Percentiles rank a stretch among this genome's conserved stretches.
Conservation (phyloP, 257 asterid species). For the Nicotiana benthamiana region DNA sequence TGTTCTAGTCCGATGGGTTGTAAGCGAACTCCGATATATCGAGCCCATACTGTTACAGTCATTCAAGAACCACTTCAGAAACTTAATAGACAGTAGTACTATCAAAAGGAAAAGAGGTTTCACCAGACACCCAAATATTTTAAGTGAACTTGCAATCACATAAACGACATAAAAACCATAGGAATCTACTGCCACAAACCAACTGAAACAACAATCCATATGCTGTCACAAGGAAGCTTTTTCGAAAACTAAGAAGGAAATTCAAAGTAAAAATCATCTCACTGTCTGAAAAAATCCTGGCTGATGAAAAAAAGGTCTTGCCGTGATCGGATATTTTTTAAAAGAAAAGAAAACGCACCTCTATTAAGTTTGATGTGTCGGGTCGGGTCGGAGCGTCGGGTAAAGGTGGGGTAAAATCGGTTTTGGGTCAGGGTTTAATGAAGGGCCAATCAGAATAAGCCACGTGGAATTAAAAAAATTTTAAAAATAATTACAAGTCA, state of each 20-base stretch:
- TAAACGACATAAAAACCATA: neutral
- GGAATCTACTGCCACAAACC: neutral
- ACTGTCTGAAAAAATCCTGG: neutral
- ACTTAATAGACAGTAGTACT: neutral
- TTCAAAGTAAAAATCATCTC: neutral
- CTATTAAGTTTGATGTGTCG: too few relatives aligned
- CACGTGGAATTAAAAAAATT: too few relatives aligned
- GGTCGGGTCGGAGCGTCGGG: too few relatives aligned
- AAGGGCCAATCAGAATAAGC: too few relatives aligned
- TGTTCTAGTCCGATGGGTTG: constrained; percentile 75
- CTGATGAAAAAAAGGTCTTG: neutral
- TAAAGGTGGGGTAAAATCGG: too few relatives aligned
- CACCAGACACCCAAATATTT: neutral
- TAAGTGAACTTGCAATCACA: neutral
- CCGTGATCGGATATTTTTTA: neutral
- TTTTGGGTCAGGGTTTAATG: too few relatives aligned
- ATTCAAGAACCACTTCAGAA: neutral
- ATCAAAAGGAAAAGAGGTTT: neutral
- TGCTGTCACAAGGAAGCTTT: neutral
- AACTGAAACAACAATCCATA: neutral
- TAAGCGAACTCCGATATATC: constrained; percentile 93
- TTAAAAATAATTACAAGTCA: too few relatives aligned
- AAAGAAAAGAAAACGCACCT: neutral
- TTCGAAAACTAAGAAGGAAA: neutral
- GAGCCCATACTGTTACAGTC: constrained; percentile 68